Percentiles rank a stretch among this genome's conserved stretches.
phyloP scores from a whole-genome alignment of 1,284 basidiomycete species.

The Chalciporus sp. region DNA sequence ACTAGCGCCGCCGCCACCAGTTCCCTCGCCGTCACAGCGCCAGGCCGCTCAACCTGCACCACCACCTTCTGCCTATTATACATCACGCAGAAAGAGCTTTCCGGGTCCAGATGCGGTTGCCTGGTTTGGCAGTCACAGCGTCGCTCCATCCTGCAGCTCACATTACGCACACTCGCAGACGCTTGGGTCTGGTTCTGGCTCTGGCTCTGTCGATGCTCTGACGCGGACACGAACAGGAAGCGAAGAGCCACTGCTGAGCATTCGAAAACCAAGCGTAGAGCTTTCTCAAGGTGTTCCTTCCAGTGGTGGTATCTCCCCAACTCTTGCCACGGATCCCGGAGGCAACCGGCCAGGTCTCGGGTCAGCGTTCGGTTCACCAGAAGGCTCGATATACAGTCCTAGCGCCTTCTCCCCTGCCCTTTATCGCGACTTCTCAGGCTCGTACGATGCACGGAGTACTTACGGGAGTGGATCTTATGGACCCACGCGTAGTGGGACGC shows the following conservation, averaged over 20 bases:
- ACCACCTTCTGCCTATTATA: conserved; percentile 32
- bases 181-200: conserved; percentile 29
- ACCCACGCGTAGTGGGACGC: conserved; percentile 27
- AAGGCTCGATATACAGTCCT: conserved; percentile 22
- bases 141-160: conserved; percentile 30
- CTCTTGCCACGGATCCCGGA: conserved; percentile 6
- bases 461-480: conserved; percentile 31
- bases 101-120: conserved; percentile 29
- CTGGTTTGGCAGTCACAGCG: conserved; percentile 30
- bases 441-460: conserved; percentile 17
- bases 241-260: conserved; percentile 31
- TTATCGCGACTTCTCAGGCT: conserved; percentile 23
- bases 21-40: not conserved
- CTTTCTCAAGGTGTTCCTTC: conserved; percentile 1
- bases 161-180: conserved; percentile 33
- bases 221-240: conserved; percentile 32
- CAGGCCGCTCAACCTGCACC: conserved; percentile 20
- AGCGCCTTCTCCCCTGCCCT: conserved; percentile 7
- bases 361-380: conserved; percentile 33
- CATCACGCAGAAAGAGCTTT: conserved; percentile 23
- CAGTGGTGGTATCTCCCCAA: conserved; percentile 11
- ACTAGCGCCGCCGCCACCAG: conserved; percentile 30
- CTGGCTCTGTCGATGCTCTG: conserved; percentile 30
- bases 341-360: conserved; percentile 22
- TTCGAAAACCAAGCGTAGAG: conserved; percentile 21